Percentiles rank a stretch among this genome's conserved stretches.
Conservation (phyloP, 768 basidiomycete species). For the Hypholoma fasciculare region DNA sequence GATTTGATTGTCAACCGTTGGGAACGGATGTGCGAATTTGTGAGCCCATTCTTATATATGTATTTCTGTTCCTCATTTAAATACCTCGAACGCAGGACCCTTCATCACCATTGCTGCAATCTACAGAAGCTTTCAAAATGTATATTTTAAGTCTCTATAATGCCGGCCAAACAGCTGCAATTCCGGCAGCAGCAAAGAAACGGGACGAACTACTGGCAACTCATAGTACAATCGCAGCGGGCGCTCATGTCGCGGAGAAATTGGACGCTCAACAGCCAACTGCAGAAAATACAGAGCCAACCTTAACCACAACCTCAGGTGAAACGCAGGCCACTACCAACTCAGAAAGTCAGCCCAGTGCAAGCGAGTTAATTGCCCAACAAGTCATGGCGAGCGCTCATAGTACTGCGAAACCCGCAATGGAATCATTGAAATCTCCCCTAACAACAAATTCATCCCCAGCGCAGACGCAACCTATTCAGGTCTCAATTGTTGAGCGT, state of each 20-base stretch:
- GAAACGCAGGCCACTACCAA: conserved; percentile 8
- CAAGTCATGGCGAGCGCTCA: conserved; percentile 41
- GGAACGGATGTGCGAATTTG: conserved; percentile 84
- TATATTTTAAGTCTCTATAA: conserved; percentile 71
- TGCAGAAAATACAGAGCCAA: not conserved
- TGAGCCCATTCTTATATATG: conserved; percentile 49
- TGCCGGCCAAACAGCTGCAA: conserved; percentile 52
- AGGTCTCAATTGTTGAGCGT: conserved; percentile 85
- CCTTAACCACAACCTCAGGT: conserved; percentile 5
- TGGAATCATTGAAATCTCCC: conserved; percentile 42
- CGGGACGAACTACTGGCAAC: conserved; percentile 62
- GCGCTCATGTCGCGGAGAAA: conserved; percentile 12
- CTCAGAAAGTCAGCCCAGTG: conserved; percentile 12
- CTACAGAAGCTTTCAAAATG: conserved; percentile 71
- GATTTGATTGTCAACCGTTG: conserved; percentile 76
- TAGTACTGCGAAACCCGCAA: conserved; percentile 16
- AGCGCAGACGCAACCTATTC: conserved; percentile 60
- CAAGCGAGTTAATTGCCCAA: conserved; percentile 48
- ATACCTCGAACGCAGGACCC: conserved; percentile 48
- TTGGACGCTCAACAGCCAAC: conserved; percentile 16
- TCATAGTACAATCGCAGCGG: conserved; percentile 18
- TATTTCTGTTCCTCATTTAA: conserved; percentile 10
- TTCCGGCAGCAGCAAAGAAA: conserved; percentile 65
- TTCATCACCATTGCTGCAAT: conserved; percentile 66
- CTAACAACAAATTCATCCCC: conserved; percentile 32